Evolutionary conservation across 345 rosid genomes (phyloP), one percentile per base, ranked within the genome.

Genomic region (Hibiscus syriacus): DNA sequence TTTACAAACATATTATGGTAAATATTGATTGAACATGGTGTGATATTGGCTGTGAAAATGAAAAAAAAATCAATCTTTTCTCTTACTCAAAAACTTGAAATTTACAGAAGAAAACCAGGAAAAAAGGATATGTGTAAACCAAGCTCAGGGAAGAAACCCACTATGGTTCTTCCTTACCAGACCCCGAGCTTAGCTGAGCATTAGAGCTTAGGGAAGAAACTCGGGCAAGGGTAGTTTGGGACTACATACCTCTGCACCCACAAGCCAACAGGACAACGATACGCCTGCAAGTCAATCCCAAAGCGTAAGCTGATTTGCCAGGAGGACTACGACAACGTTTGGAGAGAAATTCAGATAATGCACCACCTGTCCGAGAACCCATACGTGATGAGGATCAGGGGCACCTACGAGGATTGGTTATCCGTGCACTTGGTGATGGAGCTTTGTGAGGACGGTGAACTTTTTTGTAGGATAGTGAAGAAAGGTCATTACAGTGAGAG

Each of bases 301-400:
- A 90, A 87, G 68, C 75, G 91, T 57, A 90, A 87, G 77, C 91
- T 90, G 46, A 25, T 90, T 59, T 84, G 87, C 41, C 82, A 78
- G 22, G 91, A 90, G 48, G 96, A 90, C 49, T 85, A 81, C 55
- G 91, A 90, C 4, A 93, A 90, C 55, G 96, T 87, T 67, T 76
- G 85, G 88, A 83, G 90, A 43, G 96, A 90, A 82, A 87, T 90
- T 78, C 96, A 87, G 82, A 90, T 90, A 80, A 84, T 90, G 91
- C 96, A 90, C 79, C 96, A 90, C 41, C 69, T 90, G 25, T 85
- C 93, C 0, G 96, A 84, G 79, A 82, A 77, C 46, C 81, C 81
- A 2, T 65, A 83, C 76, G 88, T 90, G 69, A 93, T 90, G 53
- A 77, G 87, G 22, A 87, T 90, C 64, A 72, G 76, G 17, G 81